Base-by-base conservation (phyloP, 805 yeast genomes). In the Kregervanrija pseudodelftensis region DNA sequence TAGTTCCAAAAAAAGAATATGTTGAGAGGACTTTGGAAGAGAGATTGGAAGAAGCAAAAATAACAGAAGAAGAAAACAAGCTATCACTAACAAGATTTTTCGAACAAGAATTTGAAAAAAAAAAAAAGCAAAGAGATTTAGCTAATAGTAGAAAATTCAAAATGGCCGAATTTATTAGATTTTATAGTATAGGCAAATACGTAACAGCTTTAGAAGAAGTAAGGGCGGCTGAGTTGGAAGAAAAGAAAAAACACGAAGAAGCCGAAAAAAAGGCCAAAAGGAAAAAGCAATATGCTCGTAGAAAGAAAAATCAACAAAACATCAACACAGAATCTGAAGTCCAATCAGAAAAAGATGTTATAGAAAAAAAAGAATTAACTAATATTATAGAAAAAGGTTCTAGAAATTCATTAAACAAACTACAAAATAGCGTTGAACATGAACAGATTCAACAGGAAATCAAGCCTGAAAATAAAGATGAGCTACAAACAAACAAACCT, bases 31-130 rank as follows among this genome's bases (percentile, higher is more conserved):
- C 93, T 0, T 84, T 84, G 53, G 88, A 78, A 47, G 87, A 85
- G 57, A 68, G 82, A 36, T 63, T 85, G 38, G 82, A 74, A n/a
- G 93, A 88, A 60, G 98, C 99, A 1, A 68, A 80, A 39, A 84
- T 82, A 53, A 93, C 97, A 0, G 99, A 93, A 63, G 73, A 75
- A 58, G 73, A 76, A 37, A 93, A 93, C 61, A 67, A 79, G 2
- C 68, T 77, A 28, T 84, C 96, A 3, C 68, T 93, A 51, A 79
- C 84, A 49, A 71, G 76, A 55, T 93, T 85, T 58, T 78, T 82
- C 54, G 95, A 90, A 55, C 91, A 86, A 58, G 99, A 93, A 60
- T 68, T 83, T 36, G 81, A 79, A 39, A 82, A 87, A 55, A 88
- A 87, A 59, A 81, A 82, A 60, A 76, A 75, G 43, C 91, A 90